phyloP scores from a whole-genome alignment of 345 rosid genomes.

The Angophora floribunda region DNA sequence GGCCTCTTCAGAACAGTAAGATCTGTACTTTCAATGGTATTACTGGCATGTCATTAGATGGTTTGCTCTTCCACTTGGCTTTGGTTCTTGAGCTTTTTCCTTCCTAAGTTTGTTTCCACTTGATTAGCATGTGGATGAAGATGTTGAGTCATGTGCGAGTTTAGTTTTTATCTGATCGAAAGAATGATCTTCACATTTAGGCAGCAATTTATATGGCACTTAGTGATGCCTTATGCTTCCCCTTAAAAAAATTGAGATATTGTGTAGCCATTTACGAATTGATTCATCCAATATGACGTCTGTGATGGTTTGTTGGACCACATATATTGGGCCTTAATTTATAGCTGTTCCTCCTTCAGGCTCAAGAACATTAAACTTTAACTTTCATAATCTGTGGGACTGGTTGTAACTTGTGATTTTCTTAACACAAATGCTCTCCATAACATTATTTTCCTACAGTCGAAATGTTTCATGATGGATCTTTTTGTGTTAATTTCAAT shows the following conservation, averaged over 20 bases:
- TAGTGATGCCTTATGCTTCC: neutral
- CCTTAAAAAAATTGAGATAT: neutral
- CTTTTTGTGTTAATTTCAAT: neutral
- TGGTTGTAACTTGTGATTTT: neutral
- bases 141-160: neutral
- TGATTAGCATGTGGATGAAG: neutral
- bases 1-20: conserved; percentile 79
- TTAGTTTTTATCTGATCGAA: neutral
- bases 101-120: neutral
- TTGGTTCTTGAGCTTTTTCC: neutral
- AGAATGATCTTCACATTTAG: neutral
- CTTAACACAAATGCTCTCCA: neutral
- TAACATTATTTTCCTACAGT: neutral
- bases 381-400: neutral
- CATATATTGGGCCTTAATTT: conserved; percentile 22
- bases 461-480: neutral
- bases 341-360: neutral
- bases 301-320: neutral
- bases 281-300: neutral
- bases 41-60: neutral
- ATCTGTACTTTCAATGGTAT: neutral
- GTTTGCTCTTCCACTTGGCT: neutral
- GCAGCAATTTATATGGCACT: neutral
- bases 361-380: neutral
- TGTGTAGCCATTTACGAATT: neutral